These are phyloP conservation scores for Priceomyces melissophilus DNA, from an alignment of 805 yeast species.

Conservation along the genomic window DNA sequence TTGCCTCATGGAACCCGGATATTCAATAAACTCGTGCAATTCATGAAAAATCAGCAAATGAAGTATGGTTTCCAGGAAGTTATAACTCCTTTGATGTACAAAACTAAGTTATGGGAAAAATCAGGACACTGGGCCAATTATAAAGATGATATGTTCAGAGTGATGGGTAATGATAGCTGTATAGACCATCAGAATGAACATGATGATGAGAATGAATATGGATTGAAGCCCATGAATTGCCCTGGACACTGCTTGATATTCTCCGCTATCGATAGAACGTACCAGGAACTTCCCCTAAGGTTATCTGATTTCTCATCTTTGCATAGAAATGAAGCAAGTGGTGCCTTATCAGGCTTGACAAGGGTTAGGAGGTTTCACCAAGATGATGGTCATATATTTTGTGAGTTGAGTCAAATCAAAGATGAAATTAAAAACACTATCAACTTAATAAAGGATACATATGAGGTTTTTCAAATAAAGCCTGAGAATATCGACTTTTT, in stretches of 20 bases:
- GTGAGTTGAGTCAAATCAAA: slow-evolving; percentile 72
- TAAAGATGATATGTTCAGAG: slow-evolving; percentile 90
- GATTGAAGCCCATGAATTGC: slow-evolving; percentile 92
- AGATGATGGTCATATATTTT: slow-evolving; percentile 97
- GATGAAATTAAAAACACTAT: slow-evolving; percentile 71
- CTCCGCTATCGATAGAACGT: slow-evolving; percentile 70
- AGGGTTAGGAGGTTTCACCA: slow-evolving; percentile 95
- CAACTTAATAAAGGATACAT: slow-evolving; percentile 70
- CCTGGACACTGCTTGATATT: slow-evolving; percentile 92
- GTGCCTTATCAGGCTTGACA: slow-evolving; percentile 89
- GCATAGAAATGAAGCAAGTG: slow-evolving; percentile 93
- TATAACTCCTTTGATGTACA: slow-evolving; percentile 85
- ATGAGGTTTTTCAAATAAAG: slow-evolving; percentile 59
- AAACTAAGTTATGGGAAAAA: slow-evolving; percentile 77
- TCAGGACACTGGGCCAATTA: slow-evolving; percentile 97
- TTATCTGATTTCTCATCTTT: slow-evolving; percentile 86
- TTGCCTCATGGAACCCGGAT: slow-evolving; percentile 89
- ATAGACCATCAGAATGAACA: slow-evolving; percentile 20
- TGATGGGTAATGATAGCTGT: slow-evolving; percentile 52
- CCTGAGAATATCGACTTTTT: slow-evolving; percentile 46
- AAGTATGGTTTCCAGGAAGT: slow-evolving; percentile 88
- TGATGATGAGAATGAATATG: slow-evolving; percentile 42
- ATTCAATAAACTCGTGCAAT: slow-evolving; percentile 71
- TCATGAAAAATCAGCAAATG: slow-evolving; percentile 82
- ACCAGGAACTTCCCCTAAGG: slow-evolving; percentile 82